A percentile compares a stretch with the other conserved stretches of the same genome.
Conservation (phyloP, 1,284 basidiomycete genomes). For the Cryptococcus floricola region DNA sequence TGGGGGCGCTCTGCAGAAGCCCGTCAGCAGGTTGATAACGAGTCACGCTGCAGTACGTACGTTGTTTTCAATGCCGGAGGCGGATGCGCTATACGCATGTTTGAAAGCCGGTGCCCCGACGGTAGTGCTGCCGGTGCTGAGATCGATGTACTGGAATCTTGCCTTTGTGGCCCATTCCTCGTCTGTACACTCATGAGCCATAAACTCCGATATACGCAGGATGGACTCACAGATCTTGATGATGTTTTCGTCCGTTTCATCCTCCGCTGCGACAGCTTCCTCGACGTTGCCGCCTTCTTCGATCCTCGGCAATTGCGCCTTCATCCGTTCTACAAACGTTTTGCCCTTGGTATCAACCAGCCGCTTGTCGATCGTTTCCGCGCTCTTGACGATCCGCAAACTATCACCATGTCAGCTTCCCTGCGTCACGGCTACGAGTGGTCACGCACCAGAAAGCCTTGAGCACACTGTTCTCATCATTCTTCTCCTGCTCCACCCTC, state of each 20-base stretch:
- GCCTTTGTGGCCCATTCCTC: constrained; percentile 72
- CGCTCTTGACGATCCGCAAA: constrained; percentile 70
- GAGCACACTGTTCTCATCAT: constrained; percentile 50
- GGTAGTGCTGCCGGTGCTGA: constrained; percentile 7
- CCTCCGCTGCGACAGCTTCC: constrained; percentile 1
- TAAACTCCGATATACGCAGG: neutral
- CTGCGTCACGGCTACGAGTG: neutral
- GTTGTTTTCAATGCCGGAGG: constrained; percentile 17
- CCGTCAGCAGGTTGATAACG: constrained; percentile 56
- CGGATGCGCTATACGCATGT: constrained; percentile 23
- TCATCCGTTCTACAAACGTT: constrained; percentile 71
- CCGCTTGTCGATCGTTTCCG: constrained; percentile 75
- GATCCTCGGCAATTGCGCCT: constrained; percentile 68
- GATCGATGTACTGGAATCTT: constrained; percentile 82
- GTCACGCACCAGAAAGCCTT: constrained; percentile 47
- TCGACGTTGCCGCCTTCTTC: constrained; percentile 51
- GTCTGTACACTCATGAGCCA: constrained; percentile 47
- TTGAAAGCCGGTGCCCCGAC: neutral
- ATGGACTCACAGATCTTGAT: constrained; percentile 56
- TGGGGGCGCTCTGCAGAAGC: constrained; percentile 66
- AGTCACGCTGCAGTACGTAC: neutral
- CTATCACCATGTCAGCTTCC: constrained; percentile 51
- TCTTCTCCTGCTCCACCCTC: constrained; percentile 31
- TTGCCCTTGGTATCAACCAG: constrained; percentile 79
- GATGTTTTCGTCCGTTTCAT: constrained; percentile 60